Percentiles rank a stretch among this genome's conserved stretches.
phyloP scores from a whole-genome alignment of 2,329 filamentous ascomycete genomes.

The Diaporthe aspalathi region DNA sequence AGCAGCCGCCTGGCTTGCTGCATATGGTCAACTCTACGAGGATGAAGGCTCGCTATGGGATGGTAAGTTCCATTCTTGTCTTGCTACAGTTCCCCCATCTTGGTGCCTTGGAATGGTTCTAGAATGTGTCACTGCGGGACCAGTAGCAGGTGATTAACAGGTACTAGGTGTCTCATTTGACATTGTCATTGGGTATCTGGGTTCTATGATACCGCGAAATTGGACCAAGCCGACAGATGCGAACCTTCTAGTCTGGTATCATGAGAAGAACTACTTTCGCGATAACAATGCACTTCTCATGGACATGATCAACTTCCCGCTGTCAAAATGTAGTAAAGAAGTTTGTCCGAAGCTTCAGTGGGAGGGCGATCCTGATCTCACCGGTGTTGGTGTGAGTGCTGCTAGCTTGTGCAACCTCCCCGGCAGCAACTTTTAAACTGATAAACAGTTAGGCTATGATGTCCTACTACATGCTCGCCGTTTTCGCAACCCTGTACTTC shows the following conservation, averaged over 20 bases:
- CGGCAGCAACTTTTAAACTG: background rate
- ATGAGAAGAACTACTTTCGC: slow-evolving; percentile 3
- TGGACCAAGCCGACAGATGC: slow-evolving; percentile 24
- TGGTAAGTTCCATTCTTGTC: too few relatives aligned
- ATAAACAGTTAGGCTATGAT: slow-evolving; percentile 31
- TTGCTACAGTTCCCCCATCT: too few relatives aligned
- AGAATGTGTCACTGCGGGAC: too few relatives aligned
- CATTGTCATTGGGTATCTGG: slow-evolving; percentile 24
- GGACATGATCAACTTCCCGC: slow-evolving; percentile 9
- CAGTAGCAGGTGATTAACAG: too few relatives aligned
- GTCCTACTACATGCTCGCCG: slow-evolving; percentile 36
- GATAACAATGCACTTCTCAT: slow-evolving; percentile 18
- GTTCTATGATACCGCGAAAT: slow-evolving; percentile 22
- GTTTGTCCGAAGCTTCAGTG: slow-evolving; percentile 36
- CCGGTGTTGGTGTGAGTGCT: slow-evolving; percentile 37
- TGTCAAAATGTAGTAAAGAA: slow-evolving; percentile 32
- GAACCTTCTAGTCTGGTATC: slow-evolving; percentile 33
- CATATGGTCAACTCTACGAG: slow-evolving; percentile 14
- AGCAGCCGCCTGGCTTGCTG: slow-evolving; percentile 17
- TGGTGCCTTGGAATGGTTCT: too few relatives aligned
- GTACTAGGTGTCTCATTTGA: slow-evolving; percentile 19
- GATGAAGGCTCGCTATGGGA: slow-evolving; percentile 23
- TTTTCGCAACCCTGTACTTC: slow-evolving; percentile 38
- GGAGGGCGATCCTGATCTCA: slow-evolving; percentile 36
- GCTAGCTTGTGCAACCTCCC: too few relatives aligned